Evolutionary conservation across 768 basidiomycete genomes (phyloP), one percentile per base, ranked within the genome.

Genomic region (Psilocybe cubensis): DNA sequence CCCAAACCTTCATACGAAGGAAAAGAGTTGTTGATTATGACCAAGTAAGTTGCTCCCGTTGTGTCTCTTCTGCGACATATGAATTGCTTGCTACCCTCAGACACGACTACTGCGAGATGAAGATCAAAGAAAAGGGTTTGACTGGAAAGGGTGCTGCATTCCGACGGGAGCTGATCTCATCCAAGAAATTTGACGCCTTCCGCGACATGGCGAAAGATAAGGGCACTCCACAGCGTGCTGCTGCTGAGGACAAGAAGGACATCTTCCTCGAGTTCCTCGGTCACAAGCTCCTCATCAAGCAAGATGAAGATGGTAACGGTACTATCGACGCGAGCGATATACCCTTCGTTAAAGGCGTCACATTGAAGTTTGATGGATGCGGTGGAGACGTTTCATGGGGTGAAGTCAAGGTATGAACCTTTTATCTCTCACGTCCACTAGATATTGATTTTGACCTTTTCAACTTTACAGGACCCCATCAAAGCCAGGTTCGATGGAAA

Each of bases 91-190:
- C 57, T 27, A 14, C n/a, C n/a, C 43, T 27, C 60, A 94, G 92
- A 67, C 87, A 87, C 61, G 91, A 79, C 7, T 97, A 97, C 71
- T 94, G 94, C 65, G 86, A 93, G 62, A 95, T 95, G 94, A 98
- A 97, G 76, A 91, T 95, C 72, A 89, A 92, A 71, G 92, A 96
- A 74, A 95, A 97, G 73, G 94, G 93, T 9, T 81, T 97, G 43
- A 85, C 81, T 1, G 90, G 89, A 24, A 91, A 85, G 63, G 82
- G 84, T 14, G 88, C 89, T 12, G 76, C 77, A 42, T 73, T 83
- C 60, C 82, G 85, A 60, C 83, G 81, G 58, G 84, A 88, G 41
- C 68, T 70, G 44, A 81, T 87, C 50, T 73, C 80, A 4, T 45
- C 65, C 21, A 66, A 65, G 48, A 76, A 75, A 10, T 94, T 94